phyloP scores from a whole-genome alignment of 345 rosid genomes.

The Salix exigua region DNA sequence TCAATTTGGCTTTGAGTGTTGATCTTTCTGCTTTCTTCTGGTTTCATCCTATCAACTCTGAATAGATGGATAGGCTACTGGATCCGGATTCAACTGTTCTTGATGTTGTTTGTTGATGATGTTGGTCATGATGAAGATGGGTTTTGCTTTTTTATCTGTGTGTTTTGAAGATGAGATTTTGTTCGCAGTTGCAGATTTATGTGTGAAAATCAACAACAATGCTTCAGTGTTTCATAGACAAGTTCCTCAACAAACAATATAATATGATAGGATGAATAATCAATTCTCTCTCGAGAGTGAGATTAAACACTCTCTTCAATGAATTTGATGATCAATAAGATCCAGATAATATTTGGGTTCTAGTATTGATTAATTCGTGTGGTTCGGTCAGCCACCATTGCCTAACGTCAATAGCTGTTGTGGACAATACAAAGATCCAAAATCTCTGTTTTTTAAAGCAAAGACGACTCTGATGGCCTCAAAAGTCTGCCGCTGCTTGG shows the following conservation, averaged over 20 bases:
- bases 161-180: background rate
- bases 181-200: conserved; percentile 3
- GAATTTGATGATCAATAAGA: background rate
- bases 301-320: background rate
- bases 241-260: background rate
- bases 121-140: background rate
- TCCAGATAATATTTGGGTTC: background rate
- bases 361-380: background rate
- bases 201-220: background rate
- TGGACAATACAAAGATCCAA: background rate
- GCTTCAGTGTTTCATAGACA: background rate
- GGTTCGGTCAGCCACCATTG: background rate
- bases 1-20: background rate
- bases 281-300: background rate
- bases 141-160: background rate
- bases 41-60: background rate
- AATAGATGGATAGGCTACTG: conserved; percentile 1
- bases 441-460: background rate
- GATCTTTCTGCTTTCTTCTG: background rate
- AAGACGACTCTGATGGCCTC: background rate
- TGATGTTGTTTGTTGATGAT: background rate
- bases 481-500: background rate
- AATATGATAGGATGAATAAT: background rate
- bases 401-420: background rate
- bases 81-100: background rate